Evolutionary conservation across 192 early-diverging fungal species (phyloP), one percentile per base, ranked within the genome.

Genomic region (Entomortierella lignicola): DNA sequence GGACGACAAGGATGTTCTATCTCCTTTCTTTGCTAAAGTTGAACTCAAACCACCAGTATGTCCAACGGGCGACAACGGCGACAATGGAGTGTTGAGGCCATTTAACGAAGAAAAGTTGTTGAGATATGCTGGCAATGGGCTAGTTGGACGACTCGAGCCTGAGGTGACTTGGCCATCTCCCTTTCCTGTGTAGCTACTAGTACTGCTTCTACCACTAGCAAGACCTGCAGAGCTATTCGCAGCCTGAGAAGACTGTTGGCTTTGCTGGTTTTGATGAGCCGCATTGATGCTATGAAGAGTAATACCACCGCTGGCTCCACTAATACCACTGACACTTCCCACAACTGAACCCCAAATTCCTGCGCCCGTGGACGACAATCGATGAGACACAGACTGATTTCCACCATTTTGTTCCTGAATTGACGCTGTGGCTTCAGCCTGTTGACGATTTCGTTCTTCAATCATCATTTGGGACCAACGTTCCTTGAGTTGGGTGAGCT

Each of bases 391-490:
- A 5, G 74, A 77, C 0, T 69, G 74, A 25, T 66, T 18, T 15
- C 72, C 60, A 31, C 44, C 44, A 47, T 77, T 64, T 43, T 77
- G 74, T 20, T 77, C 59, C 50, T 77, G 74, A 20, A 77, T 77
- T 55, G 74, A 53, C 0, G 73, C 73, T 15, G 60, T 68, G 60
- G 66, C 73, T 25, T 77, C 73, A 0, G 73, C 73, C 25, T 77
- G 73, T 37, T 69, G 66, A 21, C 74, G 60, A 15, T 43, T 69
- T 13, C 74, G 66, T 39, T 77, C 74, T 37, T 77, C 74, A 29
- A 77, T 58, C 74, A 77, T 77, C 74, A 77, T 77, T 30, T 77
- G 74, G 15, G 74, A 77, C 74, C 74, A 77, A 12, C 74, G 66
- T 31, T 77, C 74, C 66, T 77, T 77, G 66, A 77, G 74, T 26